Conservation (phyloP, 116 monocot genomes). For the Phalaenopsis hybrid region DNA sequence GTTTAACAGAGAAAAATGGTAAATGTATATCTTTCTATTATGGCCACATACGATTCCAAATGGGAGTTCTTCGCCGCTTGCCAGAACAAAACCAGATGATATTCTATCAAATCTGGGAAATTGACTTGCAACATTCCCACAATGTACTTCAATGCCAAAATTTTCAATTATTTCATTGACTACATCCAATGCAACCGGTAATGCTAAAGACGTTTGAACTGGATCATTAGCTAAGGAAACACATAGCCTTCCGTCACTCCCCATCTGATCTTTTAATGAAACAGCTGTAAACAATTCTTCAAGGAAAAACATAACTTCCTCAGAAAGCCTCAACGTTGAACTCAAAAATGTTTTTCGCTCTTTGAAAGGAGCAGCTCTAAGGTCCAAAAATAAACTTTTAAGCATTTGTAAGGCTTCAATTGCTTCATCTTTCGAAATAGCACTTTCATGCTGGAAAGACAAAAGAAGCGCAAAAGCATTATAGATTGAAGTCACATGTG, state of each 20-base stretch:
- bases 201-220: constrained; percentile 66
- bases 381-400: constrained; percentile 45
- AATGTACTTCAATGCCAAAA: constrained; percentile 9
- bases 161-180: constrained; percentile 54
- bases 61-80: constrained; percentile 88
- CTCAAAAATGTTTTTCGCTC: constrained; percentile 34
- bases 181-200: constrained; percentile 70
- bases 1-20: neutral
- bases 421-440: constrained; percentile 27
- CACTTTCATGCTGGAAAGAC: constrained; percentile 24
- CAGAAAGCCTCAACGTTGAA: constrained; percentile 23
- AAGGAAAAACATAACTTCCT: constrained; percentile 23
- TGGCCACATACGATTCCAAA: constrained; percentile 68
- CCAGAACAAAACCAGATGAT: constrained; percentile 63
- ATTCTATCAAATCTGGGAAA: constrained; percentile 60
- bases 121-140: constrained; percentile 15
- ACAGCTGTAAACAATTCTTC: constrained; percentile 44
- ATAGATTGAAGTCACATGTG: constrained; percentile 57
- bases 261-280: constrained; percentile 48
- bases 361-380: constrained; percentile 48
- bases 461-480: constrained; percentile 39
- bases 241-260: constrained; percentile 27
- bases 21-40: neutral
- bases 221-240: constrained; percentile 47
- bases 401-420: constrained; percentile 34